phyloP scores from a whole-genome alignment of 1,284 basidiomycete genomes.

The Pseudozyma sp. region DNA sequence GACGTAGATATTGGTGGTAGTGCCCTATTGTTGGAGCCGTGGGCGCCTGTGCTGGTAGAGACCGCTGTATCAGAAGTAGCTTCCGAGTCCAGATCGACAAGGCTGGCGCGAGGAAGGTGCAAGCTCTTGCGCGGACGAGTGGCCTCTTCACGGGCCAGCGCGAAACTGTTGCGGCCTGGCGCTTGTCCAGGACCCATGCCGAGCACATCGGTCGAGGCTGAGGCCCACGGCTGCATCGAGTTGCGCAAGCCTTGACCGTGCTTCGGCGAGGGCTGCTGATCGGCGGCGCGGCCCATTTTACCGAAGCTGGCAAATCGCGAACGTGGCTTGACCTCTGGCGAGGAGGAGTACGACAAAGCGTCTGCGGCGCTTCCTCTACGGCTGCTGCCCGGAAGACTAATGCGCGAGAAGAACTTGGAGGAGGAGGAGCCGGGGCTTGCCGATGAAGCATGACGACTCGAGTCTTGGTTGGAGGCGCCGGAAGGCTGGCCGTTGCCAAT shows the following conservation, averaged over 20 bases:
- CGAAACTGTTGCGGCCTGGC: constrained; percentile 30
- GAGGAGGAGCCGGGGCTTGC: constrained; percentile 8
- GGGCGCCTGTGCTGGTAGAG: constrained; percentile 2
- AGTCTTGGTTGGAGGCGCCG: constrained; percentile 4
- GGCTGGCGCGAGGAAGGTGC: constrained; percentile 25
- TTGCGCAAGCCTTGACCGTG: constrained; percentile 19
- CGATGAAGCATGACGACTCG: constrained; percentile 15
- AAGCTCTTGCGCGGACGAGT: constrained; percentile 37
- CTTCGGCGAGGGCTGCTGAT: constrained; percentile 5
- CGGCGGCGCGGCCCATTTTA: constrained; percentile 14
- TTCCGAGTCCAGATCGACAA: constrained; percentile 22
- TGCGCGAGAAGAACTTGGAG: constrained; percentile 42
- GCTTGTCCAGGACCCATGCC: constrained; percentile 1
- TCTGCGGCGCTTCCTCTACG: constrained; percentile 29
- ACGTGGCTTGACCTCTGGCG: constrained; percentile 24
- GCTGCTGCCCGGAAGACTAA: constrained; percentile 32
- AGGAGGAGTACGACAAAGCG: constrained; percentile 10
- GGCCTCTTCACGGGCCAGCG: constrained; percentile 34
- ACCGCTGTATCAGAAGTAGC: constrained; percentile 5
- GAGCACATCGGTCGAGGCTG: constrained; percentile 45
- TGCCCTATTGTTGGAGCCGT: constrained; percentile 2
- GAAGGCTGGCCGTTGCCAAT: constrained; percentile 22
- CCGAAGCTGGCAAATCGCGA: constrained; percentile 37
- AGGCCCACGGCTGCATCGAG: constrained; percentile 45
- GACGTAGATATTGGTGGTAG: constrained; percentile 22